A percentile compares a stretch with the other conserved stretches of the same genome.
Conservation (phyloP, 768 basidiomycete species). For the Suillus spraguei region DNA sequence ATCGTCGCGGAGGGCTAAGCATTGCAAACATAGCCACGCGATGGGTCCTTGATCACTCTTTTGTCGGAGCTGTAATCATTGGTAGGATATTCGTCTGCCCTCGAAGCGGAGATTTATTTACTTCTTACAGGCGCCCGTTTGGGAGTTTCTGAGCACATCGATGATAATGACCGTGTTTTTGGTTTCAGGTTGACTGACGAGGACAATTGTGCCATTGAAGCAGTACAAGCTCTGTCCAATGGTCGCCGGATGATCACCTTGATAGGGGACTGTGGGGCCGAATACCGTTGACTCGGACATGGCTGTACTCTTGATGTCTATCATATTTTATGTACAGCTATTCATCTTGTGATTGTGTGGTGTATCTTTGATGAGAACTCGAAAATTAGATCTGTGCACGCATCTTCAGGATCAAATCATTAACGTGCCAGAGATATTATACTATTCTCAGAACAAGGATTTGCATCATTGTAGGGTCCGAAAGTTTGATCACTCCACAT, state of each 20-base stretch:
- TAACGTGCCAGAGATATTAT: neutral
- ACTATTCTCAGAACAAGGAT: slow-evolving; percentile 6
- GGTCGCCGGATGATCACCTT: slow-evolving; percentile 61
- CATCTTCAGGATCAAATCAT: neutral
- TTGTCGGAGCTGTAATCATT: slow-evolving; percentile 79
- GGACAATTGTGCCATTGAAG: slow-evolving; percentile 66
- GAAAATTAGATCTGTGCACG: slow-evolving; percentile 2
- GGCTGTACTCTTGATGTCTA: slow-evolving; percentile 4
- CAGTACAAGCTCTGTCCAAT: slow-evolving; percentile 61
- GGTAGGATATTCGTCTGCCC: slow-evolving; percentile 41
- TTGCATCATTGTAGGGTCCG: neutral
- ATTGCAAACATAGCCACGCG: slow-evolving; percentile 81
- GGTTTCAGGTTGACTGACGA: slow-evolving; percentile 54
- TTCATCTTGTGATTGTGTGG: slow-evolving; percentile 9
- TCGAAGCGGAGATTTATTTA: slow-evolving; percentile 12
- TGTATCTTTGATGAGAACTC: slow-evolving; percentile 1
- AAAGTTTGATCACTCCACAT: neutral
- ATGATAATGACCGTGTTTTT: slow-evolving; percentile 68
- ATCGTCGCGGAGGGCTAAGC: slow-evolving; percentile 64
- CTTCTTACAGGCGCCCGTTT: slow-evolving; percentile 60
- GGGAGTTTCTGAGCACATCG: slow-evolving; percentile 72
- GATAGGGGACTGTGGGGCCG: slow-evolving; percentile 84
- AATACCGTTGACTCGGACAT: slow-evolving; percentile 59
- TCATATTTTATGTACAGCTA: slow-evolving; percentile 7
- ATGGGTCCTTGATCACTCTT: slow-evolving; percentile 80